Conservation (phyloP, 23 red algal species). For the Gracilaria gracilis region DNA sequence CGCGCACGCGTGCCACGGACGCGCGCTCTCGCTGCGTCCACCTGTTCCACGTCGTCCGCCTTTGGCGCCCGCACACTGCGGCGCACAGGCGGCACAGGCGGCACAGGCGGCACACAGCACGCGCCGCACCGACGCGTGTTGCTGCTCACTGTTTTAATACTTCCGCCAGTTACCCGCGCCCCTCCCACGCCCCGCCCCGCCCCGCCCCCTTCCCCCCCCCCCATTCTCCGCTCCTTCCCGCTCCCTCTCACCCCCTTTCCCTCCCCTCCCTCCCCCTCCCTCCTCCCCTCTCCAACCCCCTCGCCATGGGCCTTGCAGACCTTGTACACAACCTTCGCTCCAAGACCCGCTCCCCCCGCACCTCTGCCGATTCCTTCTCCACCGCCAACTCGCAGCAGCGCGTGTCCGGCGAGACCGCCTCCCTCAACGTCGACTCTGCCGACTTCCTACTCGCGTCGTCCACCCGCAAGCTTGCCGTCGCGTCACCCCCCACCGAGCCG, state of each 20-base stretch:
- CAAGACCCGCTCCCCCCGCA: conserved; percentile 32
- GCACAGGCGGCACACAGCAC: background rate
- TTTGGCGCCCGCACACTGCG: too few relatives aligned
- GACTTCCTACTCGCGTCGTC: conserved; percentile 19
- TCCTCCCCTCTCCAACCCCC: background rate
- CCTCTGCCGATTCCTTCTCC: conserved; percentile 34
- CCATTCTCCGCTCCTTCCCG: background rate
- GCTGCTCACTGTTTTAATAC: background rate
- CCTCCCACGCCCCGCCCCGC: too few relatives aligned
- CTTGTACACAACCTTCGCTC: conserved; percentile 17
- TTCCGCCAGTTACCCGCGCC: background rate
- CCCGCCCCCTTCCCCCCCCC: background rate
- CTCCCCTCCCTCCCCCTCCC: background rate
- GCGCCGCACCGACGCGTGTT: background rate
- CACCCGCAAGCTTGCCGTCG: background rate
- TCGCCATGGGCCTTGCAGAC: conserved; percentile 19
- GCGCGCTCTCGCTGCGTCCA: too few relatives aligned
- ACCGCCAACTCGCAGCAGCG: conserved; percentile 34
- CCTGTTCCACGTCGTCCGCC: background rate
- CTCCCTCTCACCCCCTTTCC: background rate
- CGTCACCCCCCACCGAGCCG: background rate
- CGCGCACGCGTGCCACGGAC: background rate
- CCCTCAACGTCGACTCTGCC: conserved; percentile 1
- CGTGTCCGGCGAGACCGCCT: background rate
- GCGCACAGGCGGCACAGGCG: too few relatives aligned